A percentile compares a stretch with the other conserved stretches of the same genome.
phyloP scores from a whole-genome alignment of 371 early-diverging fungal species.

The Caulochytrium protostelioides region DNA sequence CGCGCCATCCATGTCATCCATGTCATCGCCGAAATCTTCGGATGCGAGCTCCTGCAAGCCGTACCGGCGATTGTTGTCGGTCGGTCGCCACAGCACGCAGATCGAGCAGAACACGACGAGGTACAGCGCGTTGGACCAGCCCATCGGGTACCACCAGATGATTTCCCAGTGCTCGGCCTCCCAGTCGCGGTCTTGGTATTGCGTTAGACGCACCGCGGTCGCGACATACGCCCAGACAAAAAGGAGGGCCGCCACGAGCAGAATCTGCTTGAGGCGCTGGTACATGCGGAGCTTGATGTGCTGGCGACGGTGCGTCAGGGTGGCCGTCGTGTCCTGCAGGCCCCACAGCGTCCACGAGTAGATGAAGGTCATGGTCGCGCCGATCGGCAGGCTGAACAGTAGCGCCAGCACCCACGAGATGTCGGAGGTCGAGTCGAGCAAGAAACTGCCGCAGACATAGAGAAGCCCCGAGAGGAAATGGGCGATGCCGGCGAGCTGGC shows the following conservation, averaged over 20 bases:
- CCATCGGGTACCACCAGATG: background rate
- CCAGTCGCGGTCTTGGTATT: slow-evolving; percentile 40
- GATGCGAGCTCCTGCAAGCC: slow-evolving; percentile 29
- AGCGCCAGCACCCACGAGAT: slow-evolving; percentile 45
- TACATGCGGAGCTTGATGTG: slow-evolving; percentile 76
- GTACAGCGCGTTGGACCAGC: slow-evolving; percentile 34
- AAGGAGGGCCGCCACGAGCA: slow-evolving; percentile 48
- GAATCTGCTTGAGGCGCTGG: slow-evolving; percentile 49
- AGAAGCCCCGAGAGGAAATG: slow-evolving; percentile 77
- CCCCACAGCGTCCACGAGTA: slow-evolving; percentile 62
- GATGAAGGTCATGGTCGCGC: slow-evolving; percentile 71
- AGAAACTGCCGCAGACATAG: slow-evolving; percentile 59
- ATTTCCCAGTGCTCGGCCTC: slow-evolving; percentile 53
- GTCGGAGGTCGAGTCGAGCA: slow-evolving; percentile 49
- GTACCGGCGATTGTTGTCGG: slow-evolving; percentile 67
- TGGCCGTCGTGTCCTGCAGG: slow-evolving; percentile 37
- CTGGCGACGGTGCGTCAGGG: slow-evolving; percentile 54
- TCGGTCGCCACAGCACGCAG: slow-evolving; percentile 76
- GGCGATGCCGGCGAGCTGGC: slow-evolving; percentile 43
- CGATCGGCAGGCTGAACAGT: slow-evolving; percentile 63
- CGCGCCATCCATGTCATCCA: background rate
- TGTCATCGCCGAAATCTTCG: slow-evolving; percentile 18
- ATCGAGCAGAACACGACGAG: slow-evolving; percentile 55
- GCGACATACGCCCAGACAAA: slow-evolving; percentile 54
- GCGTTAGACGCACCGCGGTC: slow-evolving; percentile 40